Conservation (phyloP, 345 rosid species). For the Eucalyptus shirleyi region DNA sequence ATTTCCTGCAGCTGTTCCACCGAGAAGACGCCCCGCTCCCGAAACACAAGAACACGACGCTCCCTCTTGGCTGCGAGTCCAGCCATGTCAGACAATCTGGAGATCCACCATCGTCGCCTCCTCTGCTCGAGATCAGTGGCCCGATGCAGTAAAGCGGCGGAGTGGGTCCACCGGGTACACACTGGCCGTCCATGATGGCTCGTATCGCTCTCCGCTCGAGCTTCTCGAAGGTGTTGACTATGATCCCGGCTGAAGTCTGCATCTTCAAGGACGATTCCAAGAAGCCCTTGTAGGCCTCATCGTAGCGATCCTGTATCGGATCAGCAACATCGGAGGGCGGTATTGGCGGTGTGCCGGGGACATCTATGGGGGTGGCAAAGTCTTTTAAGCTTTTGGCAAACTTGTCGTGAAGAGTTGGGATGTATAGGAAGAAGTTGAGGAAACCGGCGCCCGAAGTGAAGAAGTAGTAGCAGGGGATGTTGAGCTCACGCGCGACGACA, state of each 20-base stretch:
- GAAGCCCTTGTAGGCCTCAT: slow-evolving; percentile 6
- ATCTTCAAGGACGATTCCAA: background rate
- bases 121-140: slow-evolving; percentile 18
- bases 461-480: slow-evolving; percentile 31
- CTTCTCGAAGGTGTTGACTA: slow-evolving; percentile 37
- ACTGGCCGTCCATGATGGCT: slow-evolving; percentile 27
- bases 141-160: slow-evolving; percentile 44
- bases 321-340: slow-evolving; percentile 10
- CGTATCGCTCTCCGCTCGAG: slow-evolving; percentile 27
- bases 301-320: slow-evolving; percentile 5
- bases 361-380: background rate
- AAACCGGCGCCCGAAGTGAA: slow-evolving; percentile 20
- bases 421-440: slow-evolving; percentile 13
- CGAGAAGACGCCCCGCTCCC: slow-evolving; percentile 50
- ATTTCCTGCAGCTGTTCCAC: slow-evolving; percentile 21
- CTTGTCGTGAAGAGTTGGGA: slow-evolving; percentile 14
- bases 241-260: slow-evolving; percentile 25
- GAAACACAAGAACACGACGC: slow-evolving; percentile 45
- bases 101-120: background rate
- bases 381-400: slow-evolving; percentile 16
- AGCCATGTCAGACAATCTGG: slow-evolving; percentile 32
- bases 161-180: slow-evolving; percentile 11
- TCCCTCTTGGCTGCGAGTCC: slow-evolving; percentile 27
- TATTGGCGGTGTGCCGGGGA: slow-evolving; percentile 28
- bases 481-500: slow-evolving; percentile 7